These are phyloP conservation scores for Aspergillus ibericus DNA, from an alignment of 2,329 filamentous ascomycete species.

Conservation along the genomic window DNA sequence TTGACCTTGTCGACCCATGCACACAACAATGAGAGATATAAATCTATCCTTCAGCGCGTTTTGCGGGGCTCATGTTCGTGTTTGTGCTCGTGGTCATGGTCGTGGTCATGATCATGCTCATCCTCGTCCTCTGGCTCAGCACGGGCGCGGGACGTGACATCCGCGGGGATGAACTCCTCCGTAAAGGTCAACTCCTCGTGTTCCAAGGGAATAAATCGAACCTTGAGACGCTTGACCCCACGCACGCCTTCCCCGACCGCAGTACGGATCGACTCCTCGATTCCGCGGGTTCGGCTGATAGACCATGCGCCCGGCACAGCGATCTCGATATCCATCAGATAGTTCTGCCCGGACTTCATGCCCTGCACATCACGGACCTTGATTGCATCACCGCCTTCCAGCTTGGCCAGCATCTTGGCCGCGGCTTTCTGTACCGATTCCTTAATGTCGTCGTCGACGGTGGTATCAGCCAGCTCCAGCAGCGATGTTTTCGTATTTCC, in stretches of 20 bases:
- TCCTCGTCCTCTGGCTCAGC: constrained; percentile 59
- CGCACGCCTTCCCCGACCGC: constrained; percentile 74
- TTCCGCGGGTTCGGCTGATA: constrained; percentile 63
- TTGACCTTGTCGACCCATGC: neutral
- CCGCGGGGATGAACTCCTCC: constrained; percentile 75
- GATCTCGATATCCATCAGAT: constrained; percentile 85
- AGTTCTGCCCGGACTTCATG: constrained; percentile 95
- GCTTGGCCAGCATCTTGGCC: constrained; percentile 56
- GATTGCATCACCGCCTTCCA: constrained; percentile 59
- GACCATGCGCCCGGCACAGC: constrained; percentile 76
- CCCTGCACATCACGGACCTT: constrained; percentile 79
- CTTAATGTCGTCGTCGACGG: constrained; percentile 82
- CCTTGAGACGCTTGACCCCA: constrained; percentile 77
- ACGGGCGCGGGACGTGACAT: constrained; percentile 58
- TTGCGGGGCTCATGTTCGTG: constrained; percentile 10
- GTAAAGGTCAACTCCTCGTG: constrained; percentile 59
- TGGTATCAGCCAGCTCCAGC: constrained; percentile 85
- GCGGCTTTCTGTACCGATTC: constrained; percentile 67
- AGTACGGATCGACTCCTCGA: constrained; percentile 74
- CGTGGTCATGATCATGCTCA: neutral
- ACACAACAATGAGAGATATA: neutral
- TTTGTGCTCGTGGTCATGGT: constrained; percentile 10
- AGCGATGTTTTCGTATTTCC: constrained; percentile 80
- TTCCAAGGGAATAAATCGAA: constrained; percentile 77
- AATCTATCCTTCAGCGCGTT: neutral